These are phyloP conservation scores for Blastomyces parvus DNA, from an alignment of 2,329 filamentous ascomycete genomes.

Conservation along the genomic window DNA sequence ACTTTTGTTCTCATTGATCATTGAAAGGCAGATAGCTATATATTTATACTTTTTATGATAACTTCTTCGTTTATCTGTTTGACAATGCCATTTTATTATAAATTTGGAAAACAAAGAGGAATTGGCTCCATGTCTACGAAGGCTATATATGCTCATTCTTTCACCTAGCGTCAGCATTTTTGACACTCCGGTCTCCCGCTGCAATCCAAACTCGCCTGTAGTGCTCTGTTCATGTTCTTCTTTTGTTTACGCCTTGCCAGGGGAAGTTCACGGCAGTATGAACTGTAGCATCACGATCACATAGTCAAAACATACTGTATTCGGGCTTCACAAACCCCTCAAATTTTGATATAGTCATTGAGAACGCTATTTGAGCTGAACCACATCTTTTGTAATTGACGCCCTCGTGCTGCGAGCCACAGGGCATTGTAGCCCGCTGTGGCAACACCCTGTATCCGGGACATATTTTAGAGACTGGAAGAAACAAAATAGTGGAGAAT, in stretches of 20 bases:
- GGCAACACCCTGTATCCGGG: no score
- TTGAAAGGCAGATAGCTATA: not conserved
- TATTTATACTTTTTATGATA: not conserved
- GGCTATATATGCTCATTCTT: not conserved
- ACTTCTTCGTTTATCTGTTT: not conserved
- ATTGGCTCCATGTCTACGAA: not conserved
- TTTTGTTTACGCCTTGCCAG: not conserved
- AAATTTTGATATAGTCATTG: no score
- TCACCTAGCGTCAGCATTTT: not conserved
- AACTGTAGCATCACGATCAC: not conserved
- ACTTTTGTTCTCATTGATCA: not conserved
- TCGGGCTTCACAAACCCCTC: no score
- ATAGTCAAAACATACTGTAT: not conserved
- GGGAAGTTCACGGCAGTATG: not conserved
- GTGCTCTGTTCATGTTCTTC: not conserved
- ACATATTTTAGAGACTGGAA: no score
- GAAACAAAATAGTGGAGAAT: no score
- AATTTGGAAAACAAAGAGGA: not conserved
- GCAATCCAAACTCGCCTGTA: not conserved
- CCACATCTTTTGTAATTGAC: no score
- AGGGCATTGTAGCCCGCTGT: no score
- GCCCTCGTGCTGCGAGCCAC: no score
- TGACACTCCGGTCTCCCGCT: not conserved
- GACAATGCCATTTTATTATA: not conserved
- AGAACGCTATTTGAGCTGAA: no score